Percentiles rank a stretch among this genome's conserved stretches.
Evolutionary conservation across 345 rosid genomes (phyloP).

Genomic region (Passiflora organensis): DNA sequence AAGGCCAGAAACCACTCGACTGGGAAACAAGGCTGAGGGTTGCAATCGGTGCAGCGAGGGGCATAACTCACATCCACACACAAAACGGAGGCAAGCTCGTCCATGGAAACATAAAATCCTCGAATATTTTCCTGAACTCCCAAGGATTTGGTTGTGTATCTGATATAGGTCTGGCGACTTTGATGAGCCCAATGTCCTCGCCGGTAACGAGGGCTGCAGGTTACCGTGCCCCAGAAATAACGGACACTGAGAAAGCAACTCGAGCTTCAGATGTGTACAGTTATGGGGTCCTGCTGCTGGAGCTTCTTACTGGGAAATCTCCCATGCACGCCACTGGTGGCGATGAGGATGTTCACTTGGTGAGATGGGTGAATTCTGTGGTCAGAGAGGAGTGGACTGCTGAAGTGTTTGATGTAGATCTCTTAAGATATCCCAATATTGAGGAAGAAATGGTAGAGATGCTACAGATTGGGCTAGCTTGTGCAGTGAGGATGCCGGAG

Average conservation of each 20-base stretch:
- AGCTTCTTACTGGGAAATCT: conserved; percentile 31
- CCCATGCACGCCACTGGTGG: conserved; percentile 16
- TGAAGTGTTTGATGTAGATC: conserved; percentile 31
- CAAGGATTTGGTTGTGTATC: conserved; percentile 25
- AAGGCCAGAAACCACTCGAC: conserved; percentile 18
- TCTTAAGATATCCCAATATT: conserved; percentile 24
- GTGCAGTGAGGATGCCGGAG: conserved; percentile 27
- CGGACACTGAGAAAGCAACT: conserved; percentile 26
- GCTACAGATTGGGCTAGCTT: conserved; percentile 27
- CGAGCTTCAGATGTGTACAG: conserved; percentile 30
- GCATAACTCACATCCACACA: conserved; percentile 24
- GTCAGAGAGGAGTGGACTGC: conserved; percentile 37
- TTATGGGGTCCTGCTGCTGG: conserved; percentile 26
- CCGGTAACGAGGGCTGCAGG: conserved; percentile 18
- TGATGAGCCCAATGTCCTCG: conserved; percentile 23
- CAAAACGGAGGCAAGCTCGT: conserved; percentile 23
- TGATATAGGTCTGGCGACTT: conserved; percentile 20
- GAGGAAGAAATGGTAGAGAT: conserved; percentile 37
- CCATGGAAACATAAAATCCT: conserved; percentile 35
- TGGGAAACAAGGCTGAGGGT: conserved; percentile 31
- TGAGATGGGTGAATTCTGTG: conserved; percentile 33
- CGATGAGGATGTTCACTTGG: conserved; percentile 25
- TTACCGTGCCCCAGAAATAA: conserved; percentile 28
- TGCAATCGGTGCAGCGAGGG: conserved; percentile 26
- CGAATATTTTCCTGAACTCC: conserved; percentile 23